phyloP scores from a whole-genome alignment of 106 monocot species.

The Dendrobium nobile region DNA sequence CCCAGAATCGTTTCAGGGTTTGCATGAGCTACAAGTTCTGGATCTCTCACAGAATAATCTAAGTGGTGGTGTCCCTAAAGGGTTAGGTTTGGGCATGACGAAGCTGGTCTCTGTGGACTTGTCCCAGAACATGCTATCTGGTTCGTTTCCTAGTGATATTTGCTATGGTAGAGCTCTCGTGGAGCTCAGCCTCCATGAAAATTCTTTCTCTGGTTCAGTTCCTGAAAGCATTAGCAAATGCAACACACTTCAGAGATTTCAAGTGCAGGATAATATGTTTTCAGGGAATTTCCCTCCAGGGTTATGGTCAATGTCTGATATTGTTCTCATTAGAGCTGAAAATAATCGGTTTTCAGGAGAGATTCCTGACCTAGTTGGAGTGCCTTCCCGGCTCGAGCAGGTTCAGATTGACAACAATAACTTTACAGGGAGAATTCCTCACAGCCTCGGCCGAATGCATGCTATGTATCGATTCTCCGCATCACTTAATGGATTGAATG shows the following conservation, averaged over 20 bases:
- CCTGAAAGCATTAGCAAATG: constrained; percentile 31
- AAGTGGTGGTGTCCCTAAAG: constrained; percentile 37
- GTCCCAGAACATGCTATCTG: constrained; percentile 54
- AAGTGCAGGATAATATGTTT: constrained; percentile 57
- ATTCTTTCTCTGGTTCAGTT: constrained; percentile 36
- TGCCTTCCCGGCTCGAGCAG: constrained; percentile 40
- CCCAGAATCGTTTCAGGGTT: constrained; percentile 31
- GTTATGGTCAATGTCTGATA: constrained; percentile 52
- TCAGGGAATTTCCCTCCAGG: constrained; percentile 42
- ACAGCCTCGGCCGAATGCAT: constrained; percentile 28
- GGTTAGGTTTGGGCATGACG: constrained; percentile 37
- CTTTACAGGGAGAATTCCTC: constrained; percentile 53
- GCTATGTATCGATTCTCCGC: constrained; percentile 67
- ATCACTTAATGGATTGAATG: constrained; percentile 41
- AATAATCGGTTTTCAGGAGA: constrained; percentile 55
- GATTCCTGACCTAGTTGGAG: constrained; percentile 29
- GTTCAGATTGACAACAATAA: constrained; percentile 70
- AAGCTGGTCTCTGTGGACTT: constrained; percentile 51
- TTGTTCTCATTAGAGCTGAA: constrained; percentile 45
- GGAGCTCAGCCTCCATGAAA: constrained; percentile 38
- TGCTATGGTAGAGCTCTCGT: constrained; percentile 36
- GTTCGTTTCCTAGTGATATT: constrained; percentile 46
- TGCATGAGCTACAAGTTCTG: constrained; percentile 38
- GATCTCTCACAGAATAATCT: constrained; percentile 61
- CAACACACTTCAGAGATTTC: constrained; percentile 42